A percentile compares a stretch with the other conserved stretches of the same genome.
phyloP scores from a whole-genome alignment of 768 basidiomycete species.

The Hortiboletus campestris region DNA sequence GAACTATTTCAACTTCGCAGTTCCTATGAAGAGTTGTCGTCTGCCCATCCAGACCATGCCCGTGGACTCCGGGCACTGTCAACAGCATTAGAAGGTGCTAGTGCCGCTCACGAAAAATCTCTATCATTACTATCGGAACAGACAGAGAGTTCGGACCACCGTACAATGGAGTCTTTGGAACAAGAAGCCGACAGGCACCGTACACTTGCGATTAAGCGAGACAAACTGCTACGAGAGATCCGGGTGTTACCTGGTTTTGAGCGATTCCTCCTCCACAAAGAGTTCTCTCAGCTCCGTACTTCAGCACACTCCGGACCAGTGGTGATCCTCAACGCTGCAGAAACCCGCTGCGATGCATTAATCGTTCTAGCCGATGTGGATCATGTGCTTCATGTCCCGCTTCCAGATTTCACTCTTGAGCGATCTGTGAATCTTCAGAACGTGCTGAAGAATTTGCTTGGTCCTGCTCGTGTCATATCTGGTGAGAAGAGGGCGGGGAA shows the following conservation, averaged over 20 bases:
- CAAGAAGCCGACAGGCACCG: not conserved
- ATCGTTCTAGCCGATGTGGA: not conserved
- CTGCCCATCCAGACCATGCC: not conserved
- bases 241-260: constrained; percentile 3
- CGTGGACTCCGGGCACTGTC: not conserved
- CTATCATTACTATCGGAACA: not conserved
- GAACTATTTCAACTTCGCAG: constrained; percentile 13
- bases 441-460: not conserved
- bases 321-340: not conserved
- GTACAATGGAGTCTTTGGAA: not conserved
- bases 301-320: not conserved
- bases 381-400: not conserved
- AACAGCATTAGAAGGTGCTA: not conserved
- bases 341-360: constrained; percentile 33
- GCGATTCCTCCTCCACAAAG: constrained; percentile 2
- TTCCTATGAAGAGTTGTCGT: constrained; percentile 2
- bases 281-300: not conserved
- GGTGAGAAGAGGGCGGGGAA: not conserved
- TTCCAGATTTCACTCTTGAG: not conserved
- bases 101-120: not conserved
- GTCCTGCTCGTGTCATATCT: not conserved
- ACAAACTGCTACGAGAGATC: not conserved
- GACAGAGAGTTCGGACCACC: not conserved
- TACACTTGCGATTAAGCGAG: not conserved
- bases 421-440: not conserved